phyloP scores from a whole-genome alignment of 2,329 filamentous ascomycete species.

The Onygenales sp. region DNA sequence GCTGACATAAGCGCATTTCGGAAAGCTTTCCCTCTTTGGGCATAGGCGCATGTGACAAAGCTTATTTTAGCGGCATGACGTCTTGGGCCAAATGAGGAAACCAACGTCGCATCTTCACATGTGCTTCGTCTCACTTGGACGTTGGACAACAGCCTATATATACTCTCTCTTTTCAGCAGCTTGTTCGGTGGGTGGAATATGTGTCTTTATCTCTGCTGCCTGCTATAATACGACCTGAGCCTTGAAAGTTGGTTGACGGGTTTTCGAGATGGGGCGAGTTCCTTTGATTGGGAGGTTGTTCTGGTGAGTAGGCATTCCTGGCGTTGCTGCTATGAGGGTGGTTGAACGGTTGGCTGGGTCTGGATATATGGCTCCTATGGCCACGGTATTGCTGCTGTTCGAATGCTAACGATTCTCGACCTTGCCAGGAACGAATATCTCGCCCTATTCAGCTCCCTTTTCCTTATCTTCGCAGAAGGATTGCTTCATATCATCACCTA shows the following conservation, averaged over 20 bases:
- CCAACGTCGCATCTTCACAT: neutral
- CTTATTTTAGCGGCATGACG: constrained; percentile 1
- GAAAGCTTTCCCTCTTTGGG: neutral
- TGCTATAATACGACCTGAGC: too few relatives aligned
- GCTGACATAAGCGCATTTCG: neutral
- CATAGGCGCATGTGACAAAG: neutral
- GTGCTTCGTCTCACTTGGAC: neutral
- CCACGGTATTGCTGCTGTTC: neutral
- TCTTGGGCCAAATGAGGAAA: too few relatives aligned
- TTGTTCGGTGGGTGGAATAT: too few relatives aligned
- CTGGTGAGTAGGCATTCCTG: constrained; percentile 27
- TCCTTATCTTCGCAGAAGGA: constrained; percentile 73
- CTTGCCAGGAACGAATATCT: constrained; percentile 66
- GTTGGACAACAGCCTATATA: neutral
- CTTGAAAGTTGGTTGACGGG: neutral
- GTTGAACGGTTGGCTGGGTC: too few relatives aligned
- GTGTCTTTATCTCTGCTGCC: too few relatives aligned
- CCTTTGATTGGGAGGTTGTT: constrained; percentile 55
- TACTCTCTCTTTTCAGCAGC: neutral
- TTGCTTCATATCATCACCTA: constrained; percentile 79
- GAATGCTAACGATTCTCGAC: neutral
- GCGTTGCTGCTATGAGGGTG: too few relatives aligned
- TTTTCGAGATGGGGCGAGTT: constrained; percentile 40
- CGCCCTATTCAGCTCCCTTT: constrained; percentile 72
- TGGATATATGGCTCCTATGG: neutral